Evolutionary conservation across 106 monocot species (phyloP), one percentile per base, ranked within the genome.

Genomic region (Dioscorea alata): DNA sequence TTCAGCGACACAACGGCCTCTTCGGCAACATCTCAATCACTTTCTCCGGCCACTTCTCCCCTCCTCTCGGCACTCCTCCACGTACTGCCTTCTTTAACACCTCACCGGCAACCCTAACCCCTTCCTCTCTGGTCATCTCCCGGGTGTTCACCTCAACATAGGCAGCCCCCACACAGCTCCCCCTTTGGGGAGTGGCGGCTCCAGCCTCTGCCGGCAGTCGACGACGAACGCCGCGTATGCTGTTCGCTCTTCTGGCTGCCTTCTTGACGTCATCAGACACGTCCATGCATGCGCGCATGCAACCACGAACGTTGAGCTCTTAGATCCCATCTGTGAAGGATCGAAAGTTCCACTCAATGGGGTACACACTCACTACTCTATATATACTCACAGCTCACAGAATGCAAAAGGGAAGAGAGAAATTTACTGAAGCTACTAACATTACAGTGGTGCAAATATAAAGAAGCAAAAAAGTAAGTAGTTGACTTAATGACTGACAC

Each of bases 151-250:
- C 49, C 74, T 57, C 61, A 24, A 50, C 63, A 18, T 63, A 63
- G 54, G 72, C 52, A 10, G 48, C 20, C 3, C 64, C 52, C 15
- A 84, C 19, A 53, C 68, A 79, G 48, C 69, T 75, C 21, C 82
- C 49, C 18, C 58, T 19, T 17, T 69, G 28, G 78, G 74, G 31
- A 71, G n/a, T 12, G 51, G 23, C 20, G 74, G 78, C 34, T 25
- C 31, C 57, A 62, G n/a, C 42, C 78, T 19, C 33, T 24, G n/a
- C 50, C 83, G 48, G 65, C 49, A 72, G 71, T 83, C 78, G 4
- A 53, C 65, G 0, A 58, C 31, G 59, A 73, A 71, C 2, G 4
- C 18, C 13, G 71, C 6, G 24, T 23, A 9, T 5, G 33, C 42
- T 16, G 7, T 20, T 20, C 49, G 8, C 8, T 59, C 23, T 34